Evolutionary conservation across 1,284 basidiomycete genomes (phyloP).

Genomic region (Tilletia indica): DNA sequence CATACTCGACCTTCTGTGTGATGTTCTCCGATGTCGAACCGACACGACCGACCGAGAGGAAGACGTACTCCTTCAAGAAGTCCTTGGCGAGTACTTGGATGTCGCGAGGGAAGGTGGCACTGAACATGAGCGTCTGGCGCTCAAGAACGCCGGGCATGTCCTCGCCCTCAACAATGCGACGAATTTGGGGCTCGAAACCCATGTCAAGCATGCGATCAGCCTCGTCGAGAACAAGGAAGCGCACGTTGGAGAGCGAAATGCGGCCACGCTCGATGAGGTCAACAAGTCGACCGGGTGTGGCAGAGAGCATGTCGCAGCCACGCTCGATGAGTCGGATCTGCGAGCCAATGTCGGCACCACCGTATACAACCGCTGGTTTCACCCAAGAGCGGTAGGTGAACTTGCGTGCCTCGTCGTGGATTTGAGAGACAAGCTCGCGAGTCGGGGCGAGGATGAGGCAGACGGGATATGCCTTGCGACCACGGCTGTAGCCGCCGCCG

Average conservation of each 20-base stretch:
- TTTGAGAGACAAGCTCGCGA: slow-evolving; percentile 97
- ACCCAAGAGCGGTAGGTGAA: slow-evolving; percentile 99
- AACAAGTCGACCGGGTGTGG: slow-evolving; percentile 97
- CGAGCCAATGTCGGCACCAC: slow-evolving; percentile 94
- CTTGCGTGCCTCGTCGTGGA: slow-evolving; percentile 98
- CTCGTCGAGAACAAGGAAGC: slow-evolving; percentile 97
- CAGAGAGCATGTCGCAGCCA: slow-evolving; percentile 93
- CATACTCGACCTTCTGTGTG: slow-evolving; percentile 96
- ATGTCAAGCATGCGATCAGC: slow-evolving; percentile 99
- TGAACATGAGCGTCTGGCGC: slow-evolving; percentile 99
- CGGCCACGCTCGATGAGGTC: slow-evolving; percentile 97
- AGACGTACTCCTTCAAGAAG: slow-evolving; percentile 81
- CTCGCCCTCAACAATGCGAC: slow-evolving; percentile 93
- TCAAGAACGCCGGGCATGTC: slow-evolving; percentile 93
- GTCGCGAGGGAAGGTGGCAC: slow-evolving; percentile 97
- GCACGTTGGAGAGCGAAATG: slow-evolving; percentile 93
- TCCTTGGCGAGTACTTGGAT: slow-evolving; percentile 95
- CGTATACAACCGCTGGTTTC: slow-evolving; percentile 96
- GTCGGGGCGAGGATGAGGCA: slow-evolving; percentile 95
- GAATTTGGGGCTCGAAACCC: slow-evolving; percentile 99
- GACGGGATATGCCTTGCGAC: slow-evolving; percentile 92
- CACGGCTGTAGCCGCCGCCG: slow-evolving; percentile 41
- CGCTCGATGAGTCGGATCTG: slow-evolving; percentile 93
- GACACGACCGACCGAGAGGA: slow-evolving; percentile 96
- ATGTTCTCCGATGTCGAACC: slow-evolving; percentile 99